Conservation (phyloP, 768 basidiomycete species). For the Psilocybe cyanescens region DNA sequence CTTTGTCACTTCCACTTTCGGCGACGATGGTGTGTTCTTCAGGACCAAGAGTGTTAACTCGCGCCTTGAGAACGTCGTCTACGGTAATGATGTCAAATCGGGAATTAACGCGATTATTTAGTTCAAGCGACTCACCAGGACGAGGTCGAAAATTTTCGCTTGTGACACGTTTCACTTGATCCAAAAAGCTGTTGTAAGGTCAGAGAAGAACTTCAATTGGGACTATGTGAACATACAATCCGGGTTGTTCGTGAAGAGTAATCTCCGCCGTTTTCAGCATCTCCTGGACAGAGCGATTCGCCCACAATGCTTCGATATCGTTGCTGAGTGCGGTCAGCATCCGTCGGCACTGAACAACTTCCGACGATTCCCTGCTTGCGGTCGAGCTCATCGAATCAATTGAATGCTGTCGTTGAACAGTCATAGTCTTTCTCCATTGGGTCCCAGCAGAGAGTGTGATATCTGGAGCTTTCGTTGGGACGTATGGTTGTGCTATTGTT, state of each 20-base stretch:
- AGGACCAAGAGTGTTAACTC: conserved; percentile 65
- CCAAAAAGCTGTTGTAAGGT: conserved; percentile 52
- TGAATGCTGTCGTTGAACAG: conserved; percentile 31
- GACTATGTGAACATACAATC: conserved; percentile 51
- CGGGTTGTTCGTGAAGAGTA: conserved; percentile 57
- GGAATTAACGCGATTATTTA: neutral
- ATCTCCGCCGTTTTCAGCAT: conserved; percentile 47
- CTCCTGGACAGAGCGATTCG: conserved; percentile 44
- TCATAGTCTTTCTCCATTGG: conserved; percentile 54
- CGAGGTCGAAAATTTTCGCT: conserved; percentile 54
- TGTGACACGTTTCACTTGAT: conserved; percentile 56
- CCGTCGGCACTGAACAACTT: conserved; percentile 47
- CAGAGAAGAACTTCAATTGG: neutral
- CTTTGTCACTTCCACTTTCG: conserved; percentile 38
- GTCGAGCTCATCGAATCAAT: conserved; percentile 18
- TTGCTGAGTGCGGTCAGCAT: conserved; percentile 56
- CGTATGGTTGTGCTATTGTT: conserved; percentile 24
- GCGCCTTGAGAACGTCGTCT: conserved; percentile 69
- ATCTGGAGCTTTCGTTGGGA: conserved; percentile 48
- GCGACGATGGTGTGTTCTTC: conserved; percentile 63
- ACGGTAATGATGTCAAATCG: neutral
- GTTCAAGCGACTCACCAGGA: conserved; percentile 38
- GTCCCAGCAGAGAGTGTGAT: conserved; percentile 49
- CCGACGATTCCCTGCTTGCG: conserved; percentile 17
- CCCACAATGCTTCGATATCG: conserved; percentile 62